Conservation (phyloP, 2,329 filamentous ascomycete species). For the Ophiostoma ips region DNA sequence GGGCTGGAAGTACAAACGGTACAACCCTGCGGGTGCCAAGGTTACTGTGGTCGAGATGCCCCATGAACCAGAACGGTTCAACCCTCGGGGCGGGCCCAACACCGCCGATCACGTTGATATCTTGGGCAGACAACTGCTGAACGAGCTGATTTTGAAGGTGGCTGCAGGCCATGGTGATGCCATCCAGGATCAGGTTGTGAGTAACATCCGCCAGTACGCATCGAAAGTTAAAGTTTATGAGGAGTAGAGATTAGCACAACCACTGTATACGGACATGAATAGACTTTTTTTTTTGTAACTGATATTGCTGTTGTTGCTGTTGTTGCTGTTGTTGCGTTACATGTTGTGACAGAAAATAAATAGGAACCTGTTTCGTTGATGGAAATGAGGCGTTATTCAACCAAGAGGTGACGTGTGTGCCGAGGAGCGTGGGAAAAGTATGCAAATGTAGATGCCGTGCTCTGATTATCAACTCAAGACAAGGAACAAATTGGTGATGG, state of each 20-base stretch:
- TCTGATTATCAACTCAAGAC: too few species aligned
- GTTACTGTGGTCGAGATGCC: slow-evolving; percentile 90
- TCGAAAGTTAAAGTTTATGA: slow-evolving; percentile 73
- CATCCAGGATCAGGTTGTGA: slow-evolving; percentile 65
- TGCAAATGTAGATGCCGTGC: neutral
- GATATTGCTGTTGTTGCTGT: neutral
- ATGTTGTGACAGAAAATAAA: too few species aligned
- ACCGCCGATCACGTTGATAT: slow-evolving; percentile 94
- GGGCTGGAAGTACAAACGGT: slow-evolving; percentile 86
- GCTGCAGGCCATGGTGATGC: slow-evolving; percentile 72
- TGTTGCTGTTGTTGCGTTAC: neutral
- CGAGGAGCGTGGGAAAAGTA: too few species aligned
- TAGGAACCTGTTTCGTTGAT: too few species aligned
- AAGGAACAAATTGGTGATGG: too few species aligned
- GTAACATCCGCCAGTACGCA: slow-evolving; percentile 70
- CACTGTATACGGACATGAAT: neutral
- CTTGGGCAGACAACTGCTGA: slow-evolving; percentile 72
- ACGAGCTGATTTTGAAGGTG: slow-evolving; percentile 77
- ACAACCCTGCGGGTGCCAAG: slow-evolving; percentile 73
- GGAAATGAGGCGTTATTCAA: too few species aligned
- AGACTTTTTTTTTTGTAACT: neutral
- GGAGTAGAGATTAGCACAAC: too few species aligned
- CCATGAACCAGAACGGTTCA: slow-evolving; percentile 88
- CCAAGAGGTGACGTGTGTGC: neutral
- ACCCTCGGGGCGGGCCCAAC: slow-evolving; percentile 56